Conservation (phyloP, 768 basidiomycete genomes). For the Macrolepiota dolichaula region DNA sequence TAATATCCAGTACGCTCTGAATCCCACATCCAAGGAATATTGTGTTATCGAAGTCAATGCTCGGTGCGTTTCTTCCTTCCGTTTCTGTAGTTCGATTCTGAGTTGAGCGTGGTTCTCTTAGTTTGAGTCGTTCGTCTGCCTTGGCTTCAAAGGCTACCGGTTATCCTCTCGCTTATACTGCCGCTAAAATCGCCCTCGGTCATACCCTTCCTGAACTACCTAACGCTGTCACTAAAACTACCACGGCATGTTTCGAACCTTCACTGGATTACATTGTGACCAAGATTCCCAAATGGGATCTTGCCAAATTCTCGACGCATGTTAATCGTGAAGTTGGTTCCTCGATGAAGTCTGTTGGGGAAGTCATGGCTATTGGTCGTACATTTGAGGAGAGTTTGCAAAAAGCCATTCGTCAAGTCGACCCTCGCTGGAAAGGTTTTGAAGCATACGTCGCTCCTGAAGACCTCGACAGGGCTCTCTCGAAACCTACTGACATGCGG, state of each 20-base stretch:
- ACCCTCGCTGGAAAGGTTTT: conserved; percentile 95
- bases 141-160: conserved; percentile 98
- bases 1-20: conserved; percentile 98
- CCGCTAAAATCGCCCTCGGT: conserved; percentile 97
- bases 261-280: conserved; percentile 99
- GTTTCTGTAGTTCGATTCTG: conserved; percentile 1
- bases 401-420: conserved; percentile 97
- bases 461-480: conserved; percentile 77
- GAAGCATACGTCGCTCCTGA: conserved; percentile 90
- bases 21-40: conserved; percentile 89
- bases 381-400: conserved; percentile 99
- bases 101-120: conserved; percentile 20
- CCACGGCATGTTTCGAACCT: conserved; percentile 98
- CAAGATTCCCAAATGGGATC: conserved; percentile 99
- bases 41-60: conserved; percentile 99
- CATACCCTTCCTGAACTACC: conserved; percentile 97
- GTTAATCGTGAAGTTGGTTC: conserved; percentile 95
- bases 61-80: conserved; percentile 46
- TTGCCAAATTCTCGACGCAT: conserved; percentile 93
- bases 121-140: conserved; percentile 85
- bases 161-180: conserved; percentile 98
- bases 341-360: conserved; percentile 98
- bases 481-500: conserved; percentile 89
- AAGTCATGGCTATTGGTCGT: conserved; percentile 99
- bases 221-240: conserved; percentile 98